Percentiles rank a stretch among this genome's conserved stretches.
Evolutionary conservation across 202 grass and related monocot species (phyloP).

Genomic region (Sporobolus alterniflorus): DNA sequence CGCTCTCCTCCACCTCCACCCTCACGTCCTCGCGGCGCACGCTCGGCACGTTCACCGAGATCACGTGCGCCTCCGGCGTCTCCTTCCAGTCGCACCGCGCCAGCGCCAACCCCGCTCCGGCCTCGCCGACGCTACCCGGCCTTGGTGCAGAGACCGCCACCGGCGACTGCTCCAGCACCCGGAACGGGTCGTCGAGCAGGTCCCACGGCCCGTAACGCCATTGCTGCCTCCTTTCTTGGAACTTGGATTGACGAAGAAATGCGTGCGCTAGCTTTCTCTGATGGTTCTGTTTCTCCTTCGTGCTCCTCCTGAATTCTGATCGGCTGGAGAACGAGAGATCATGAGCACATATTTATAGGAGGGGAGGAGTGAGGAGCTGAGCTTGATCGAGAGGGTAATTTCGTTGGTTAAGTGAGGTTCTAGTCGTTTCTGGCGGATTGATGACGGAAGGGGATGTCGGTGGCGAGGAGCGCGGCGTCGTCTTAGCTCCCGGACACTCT

Average conservation of each 20-base stretch:
- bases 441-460: not conserved
- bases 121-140: not conserved
- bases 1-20: constrained; percentile 75
- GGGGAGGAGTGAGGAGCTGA: no score
- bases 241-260: not conserved
- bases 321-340: not conserved
- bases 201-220: constrained; percentile 56
- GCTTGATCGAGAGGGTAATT: not conserved
- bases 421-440: not conserved
- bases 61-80: constrained; percentile 53
- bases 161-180: constrained; percentile 56
- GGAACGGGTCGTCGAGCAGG: constrained; percentile 55
- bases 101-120: not conserved
- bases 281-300: not conserved
- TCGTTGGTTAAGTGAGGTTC: not conserved
- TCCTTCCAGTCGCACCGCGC: constrained; percentile 77
- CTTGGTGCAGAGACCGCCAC: not conserved
- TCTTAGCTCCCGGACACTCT: not conserved
- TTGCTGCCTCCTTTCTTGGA: not conserved
- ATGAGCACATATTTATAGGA: not conserved
- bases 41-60: constrained; percentile 55
- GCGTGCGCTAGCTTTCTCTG: not conserved
- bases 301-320: not conserved
- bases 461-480: not conserved
- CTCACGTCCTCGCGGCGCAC: constrained; percentile 64